Base-by-base conservation (phyloP, 257 asterid species). In the Lithospermum erythrorhizon region DNA sequence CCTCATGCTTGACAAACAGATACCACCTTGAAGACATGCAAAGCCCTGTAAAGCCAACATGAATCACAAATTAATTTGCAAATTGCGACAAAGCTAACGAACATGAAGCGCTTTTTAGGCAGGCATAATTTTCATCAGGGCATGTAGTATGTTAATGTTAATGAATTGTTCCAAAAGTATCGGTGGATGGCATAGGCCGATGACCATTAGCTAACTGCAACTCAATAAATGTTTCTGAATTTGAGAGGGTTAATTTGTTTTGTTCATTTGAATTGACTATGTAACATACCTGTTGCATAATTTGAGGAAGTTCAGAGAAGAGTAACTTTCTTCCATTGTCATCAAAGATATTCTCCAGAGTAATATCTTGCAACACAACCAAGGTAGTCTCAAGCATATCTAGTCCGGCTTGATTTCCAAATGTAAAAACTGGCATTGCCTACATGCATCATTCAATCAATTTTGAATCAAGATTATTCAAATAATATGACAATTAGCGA, bases 311-410 rank as follows among this genome's bases (percentile, higher is more conserved):
- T 86, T 91, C 95, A 0, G 89, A 80, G 45, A 80, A 84, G 49
- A 88, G 84, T 0, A 83, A 65, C 73, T 86, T 88, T 63, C 79
- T 77, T 54, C 96, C 98, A 20, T 78, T 78, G 64, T 88, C 94
- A 32, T 91, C 81, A 61, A 91, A 86, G 11, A 88, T 80, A 72
- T 91, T 88, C 58, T 91, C 95, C 6, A 88, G 90, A 5, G 93
- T 83, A 29, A 87, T 83, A 77, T 91, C 98, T 66, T 86, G 96
- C 21, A 91, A 94, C 15, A 96, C 86, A 21, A 85, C 81, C 68
- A 86, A 68, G 58, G 96, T 87, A 15, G 98, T 91, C 82, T 89
- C 98, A 0, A 93, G 97, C 98, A 93, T 93, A 67, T 93, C 95
- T 45, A 93, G 95, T 37, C 98, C 98, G 0, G 89, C 95, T 75